Base-by-base conservation (phyloP, 2,329 filamentous ascomycete genomes). In the Ophiostoma sp. region DNA sequence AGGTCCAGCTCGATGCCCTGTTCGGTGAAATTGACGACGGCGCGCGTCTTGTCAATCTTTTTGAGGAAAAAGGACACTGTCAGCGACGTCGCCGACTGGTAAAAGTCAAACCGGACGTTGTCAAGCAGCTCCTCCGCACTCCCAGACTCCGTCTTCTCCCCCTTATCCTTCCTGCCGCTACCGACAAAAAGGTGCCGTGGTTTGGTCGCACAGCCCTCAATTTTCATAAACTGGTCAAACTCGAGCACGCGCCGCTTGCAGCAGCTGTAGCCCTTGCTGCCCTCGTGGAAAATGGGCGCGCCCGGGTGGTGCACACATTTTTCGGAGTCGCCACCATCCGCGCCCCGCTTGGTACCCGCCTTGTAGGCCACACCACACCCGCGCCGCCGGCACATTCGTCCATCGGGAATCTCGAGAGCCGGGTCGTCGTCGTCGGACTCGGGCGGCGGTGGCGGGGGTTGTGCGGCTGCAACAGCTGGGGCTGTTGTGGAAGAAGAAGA, bases 151-250 rank as follows among this genome's bases (percentile, higher is more conserved):
- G 39, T 25, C n/a, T 4, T 45, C 69, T 74, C 81, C 83, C 73
- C 81, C 83, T 77, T 87, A 48, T 17, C 85, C 82, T 93, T 93
- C 78, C 88, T 89, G 77, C 90, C 93, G 76, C 87, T 92, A 3
- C 93, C 93, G 45, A 98, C 87, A 79, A 98, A 99, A 77, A 97
- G 83, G 85, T 99, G 96, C 74, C 88, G 87, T 59, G 87, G 85
- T 83, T 95, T 96, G 59, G 92, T 94, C 81, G 90, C 90, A 84
- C 96, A 99, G 0, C 96, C 96, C 78, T 93, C 90, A 74, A 99
- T 95, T 83, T 93, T 96, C 91, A 99, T 91, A 83, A 99, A 99
- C 82, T 98, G 92, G 81, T 99, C 95, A 82, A 99, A 99, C 80
- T 99, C 96, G 74, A 99, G 84, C 73, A 99, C 96, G 50, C 94